Evolutionary conservation across 148 eudicot genomes (phyloP), one percentile per base, ranked within the genome.

Genomic region (Vaccinium vitisidaea): DNA sequence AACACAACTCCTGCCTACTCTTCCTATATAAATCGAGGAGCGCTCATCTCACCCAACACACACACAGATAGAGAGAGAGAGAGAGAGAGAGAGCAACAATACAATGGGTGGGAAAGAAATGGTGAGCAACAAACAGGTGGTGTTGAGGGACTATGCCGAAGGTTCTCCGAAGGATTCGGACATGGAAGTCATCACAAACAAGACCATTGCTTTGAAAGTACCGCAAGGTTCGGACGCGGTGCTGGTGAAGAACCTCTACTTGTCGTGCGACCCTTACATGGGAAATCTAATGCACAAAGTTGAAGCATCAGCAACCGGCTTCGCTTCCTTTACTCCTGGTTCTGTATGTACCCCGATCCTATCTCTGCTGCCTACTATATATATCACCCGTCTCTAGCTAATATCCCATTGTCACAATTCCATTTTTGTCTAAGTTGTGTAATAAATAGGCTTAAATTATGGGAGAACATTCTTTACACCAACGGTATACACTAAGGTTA

Each of bases 191-290:
- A 85, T 74, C 61, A 61, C 85, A 39, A 49, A 78, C 12, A 77
- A 30, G 1, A 87, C 80, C 23, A 63, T 23, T 0, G 63, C 10
- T n/a, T 80, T 86, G 70, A 61, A 81, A 8, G 63, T 88, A 5
- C 84, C 92, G 23, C 75, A 86, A 25, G 87, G 63, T 54, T 90
- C 86, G 0, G 79, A 82, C 36, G 90, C 69, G 1, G 76, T 89
- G 50, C 59, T 92, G 77, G 87, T 93, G 12, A 93, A 93, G 92
- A 91, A 89, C 80, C 90, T 93, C 15, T 91, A 88, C 84, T 86
- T 91, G 75, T 90, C 95, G 0, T 86, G 89, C 63, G 92, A 90
- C 74, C 91, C 92, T 77, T 90, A 90, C 81, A 87, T 91, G 91
- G 80, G 90, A 10, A 14, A 8, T 80, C 88, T 83, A 2, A 90